Evolutionary conservation across 2,329 filamentous ascomycete genomes (phyloP).

Genomic region (Ophiostoma fasciatum): DNA sequence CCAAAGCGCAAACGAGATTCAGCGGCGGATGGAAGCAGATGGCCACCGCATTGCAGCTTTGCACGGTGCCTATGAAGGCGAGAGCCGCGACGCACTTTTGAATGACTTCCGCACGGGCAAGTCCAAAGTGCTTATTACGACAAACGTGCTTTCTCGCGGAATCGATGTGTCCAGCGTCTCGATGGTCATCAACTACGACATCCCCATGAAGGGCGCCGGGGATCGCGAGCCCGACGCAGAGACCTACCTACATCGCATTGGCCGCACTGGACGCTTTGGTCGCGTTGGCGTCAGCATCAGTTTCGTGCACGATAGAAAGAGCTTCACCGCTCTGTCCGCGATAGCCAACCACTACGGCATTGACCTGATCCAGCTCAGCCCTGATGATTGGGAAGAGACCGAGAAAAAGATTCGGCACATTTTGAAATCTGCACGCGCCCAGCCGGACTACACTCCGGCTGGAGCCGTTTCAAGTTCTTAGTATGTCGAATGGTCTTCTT

Average conservation of each 20-base stretch:
- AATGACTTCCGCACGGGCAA: constrained; percentile 73
- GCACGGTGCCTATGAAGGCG: constrained; percentile 75
- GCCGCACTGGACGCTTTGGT: constrained; percentile 90
- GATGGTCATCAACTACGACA: constrained; percentile 97
- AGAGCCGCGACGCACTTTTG: constrained; percentile 69
- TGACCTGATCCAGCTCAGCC: constrained; percentile 66
- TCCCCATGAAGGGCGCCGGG: constrained; percentile 57
- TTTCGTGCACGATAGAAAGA: constrained; percentile 77
- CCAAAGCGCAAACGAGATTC: constrained; percentile 71
- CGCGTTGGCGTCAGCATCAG: constrained; percentile 92
- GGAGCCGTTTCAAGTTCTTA: constrained; percentile 7
- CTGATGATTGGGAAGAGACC: constrained; percentile 79
- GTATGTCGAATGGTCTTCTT: background rate
- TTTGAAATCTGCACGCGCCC: constrained; percentile 55
- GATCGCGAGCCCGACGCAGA: constrained; percentile 80
- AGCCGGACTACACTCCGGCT: constrained; percentile 25
- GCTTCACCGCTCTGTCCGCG: constrained; percentile 62
- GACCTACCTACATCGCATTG: constrained; percentile 96
- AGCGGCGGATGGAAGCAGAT: constrained; percentile 71
- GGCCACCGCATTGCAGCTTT: constrained; percentile 86
- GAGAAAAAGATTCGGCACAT: constrained; percentile 70
- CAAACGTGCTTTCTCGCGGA: constrained; percentile 88
- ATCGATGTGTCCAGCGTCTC: constrained; percentile 87
- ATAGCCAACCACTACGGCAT: constrained; percentile 73
- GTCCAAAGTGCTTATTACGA: constrained; percentile 94